Percentiles rank a stretch among this genome's conserved stretches.
Evolutionary conservation across 768 basidiomycete species (phyloP).

Genomic region (Mycena capillaripes): DNA sequence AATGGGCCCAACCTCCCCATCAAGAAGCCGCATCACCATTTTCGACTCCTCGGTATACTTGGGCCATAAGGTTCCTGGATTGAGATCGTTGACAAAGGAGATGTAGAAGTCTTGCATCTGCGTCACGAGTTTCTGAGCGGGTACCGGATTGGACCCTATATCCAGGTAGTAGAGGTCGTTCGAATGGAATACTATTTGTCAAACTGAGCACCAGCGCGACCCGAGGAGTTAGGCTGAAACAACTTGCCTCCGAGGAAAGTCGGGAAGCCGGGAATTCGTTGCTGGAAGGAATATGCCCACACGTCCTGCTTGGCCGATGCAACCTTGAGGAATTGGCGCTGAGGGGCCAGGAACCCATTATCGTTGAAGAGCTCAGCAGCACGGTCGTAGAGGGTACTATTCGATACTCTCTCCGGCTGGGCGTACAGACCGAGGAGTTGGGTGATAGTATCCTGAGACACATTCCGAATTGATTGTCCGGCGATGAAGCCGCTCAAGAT

Average conservation of each 20-base stretch:
- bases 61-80: too few species aligned
- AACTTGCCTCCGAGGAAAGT: constrained; percentile 6
- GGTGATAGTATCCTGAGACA: background rate
- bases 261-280: background rate
- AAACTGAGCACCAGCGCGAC: too few species aligned
- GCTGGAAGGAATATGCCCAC: constrained; percentile 23
- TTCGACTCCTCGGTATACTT: background rate
- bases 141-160: too few species aligned
- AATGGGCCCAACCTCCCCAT: constrained; percentile 5
- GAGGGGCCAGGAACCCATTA: background rate
- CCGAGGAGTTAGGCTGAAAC: too few species aligned
- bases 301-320: constrained; percentile 11
- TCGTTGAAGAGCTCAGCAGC: constrained; percentile 9
- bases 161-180: too few species aligned
- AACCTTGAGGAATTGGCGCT: constrained; percentile 9
- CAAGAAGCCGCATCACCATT: background rate
- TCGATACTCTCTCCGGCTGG: constrained; percentile 2
- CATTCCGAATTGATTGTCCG: background rate
- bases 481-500: background rate
- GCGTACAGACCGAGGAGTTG: constrained; percentile 18
- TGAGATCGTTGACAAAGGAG: too few species aligned
- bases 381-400: constrained; percentile 16
- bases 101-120: too few species aligned
- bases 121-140: too few species aligned
- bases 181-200: too few species aligned